These are phyloP conservation scores for Breynia disticha DNA, from an alignment of 441 rosid species.

Conservation along the genomic window DNA sequence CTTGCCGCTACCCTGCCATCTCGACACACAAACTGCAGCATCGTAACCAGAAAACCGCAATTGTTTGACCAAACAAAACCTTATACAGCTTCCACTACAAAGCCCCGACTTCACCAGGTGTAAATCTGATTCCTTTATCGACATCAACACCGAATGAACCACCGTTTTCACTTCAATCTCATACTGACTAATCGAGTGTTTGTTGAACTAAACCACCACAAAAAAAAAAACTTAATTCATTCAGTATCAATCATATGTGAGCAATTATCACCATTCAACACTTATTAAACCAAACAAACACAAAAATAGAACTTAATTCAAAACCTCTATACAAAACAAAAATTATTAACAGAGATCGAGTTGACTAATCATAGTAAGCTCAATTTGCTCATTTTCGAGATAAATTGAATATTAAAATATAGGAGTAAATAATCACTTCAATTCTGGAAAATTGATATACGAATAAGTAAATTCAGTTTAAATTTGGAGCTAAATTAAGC, in stretches of 20 bases:
- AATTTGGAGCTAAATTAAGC: too few relatives aligned
- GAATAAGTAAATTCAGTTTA: too few relatives aligned
- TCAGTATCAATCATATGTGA: background rate
- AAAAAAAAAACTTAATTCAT: background rate
- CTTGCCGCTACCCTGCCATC: slow-evolving; percentile 76
- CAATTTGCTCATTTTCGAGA: too few relatives aligned
- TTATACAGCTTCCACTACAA: slow-evolving; percentile 75
- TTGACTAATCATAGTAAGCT: too few relatives aligned
- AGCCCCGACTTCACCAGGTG: slow-evolving; percentile 46
- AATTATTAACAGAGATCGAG: too few relatives aligned
- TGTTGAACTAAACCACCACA: slow-evolving; percentile 38
- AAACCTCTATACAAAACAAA: too few relatives aligned
- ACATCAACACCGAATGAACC: slow-evolving; percentile 51
- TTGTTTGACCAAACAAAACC: slow-evolving; percentile 62
- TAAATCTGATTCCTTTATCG: slow-evolving; percentile 48
- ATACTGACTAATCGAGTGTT: slow-evolving; percentile 36
- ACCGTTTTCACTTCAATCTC: slow-evolving; percentile 47
- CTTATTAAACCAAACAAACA: too few relatives aligned
- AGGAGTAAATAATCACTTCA: background rate
- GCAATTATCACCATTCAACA: too few relatives aligned
- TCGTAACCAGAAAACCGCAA: slow-evolving; percentile 69
- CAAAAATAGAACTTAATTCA: too few relatives aligned
- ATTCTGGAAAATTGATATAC: too few relatives aligned
- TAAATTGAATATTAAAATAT: too few relatives aligned
- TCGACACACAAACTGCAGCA: slow-evolving; percentile 76